Evolutionary conservation across 179 eudicot species (phyloP).

Genomic region (Spergularia azorica): DNA sequence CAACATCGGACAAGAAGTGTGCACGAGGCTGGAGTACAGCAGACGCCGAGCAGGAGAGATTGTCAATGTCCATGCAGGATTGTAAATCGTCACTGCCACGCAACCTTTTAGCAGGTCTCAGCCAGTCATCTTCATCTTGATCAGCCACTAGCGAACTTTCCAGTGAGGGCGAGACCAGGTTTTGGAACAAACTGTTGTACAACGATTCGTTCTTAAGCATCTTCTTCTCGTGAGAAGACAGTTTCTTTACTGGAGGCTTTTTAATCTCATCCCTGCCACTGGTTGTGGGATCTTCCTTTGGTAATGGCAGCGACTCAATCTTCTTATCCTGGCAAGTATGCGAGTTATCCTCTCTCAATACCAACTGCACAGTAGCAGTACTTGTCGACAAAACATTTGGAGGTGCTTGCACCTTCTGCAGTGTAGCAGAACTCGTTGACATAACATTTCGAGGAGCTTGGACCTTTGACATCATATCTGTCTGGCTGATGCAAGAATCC

Average conservation of each 20-base stretch:
- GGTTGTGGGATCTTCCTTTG: slow-evolving; percentile 9
- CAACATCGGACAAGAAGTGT: slow-evolving; percentile 47
- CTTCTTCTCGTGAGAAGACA: slow-evolving; percentile 31
- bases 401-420: too few relatives aligned
- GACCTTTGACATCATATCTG: not conserved
- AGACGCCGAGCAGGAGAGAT: slow-evolving; percentile 24
- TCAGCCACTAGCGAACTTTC: too few relatives aligned
- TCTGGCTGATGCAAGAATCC: not conserved
- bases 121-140: too few relatives aligned
- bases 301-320: not conserved
- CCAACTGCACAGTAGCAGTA: not conserved
- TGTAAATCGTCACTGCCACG: slow-evolving; percentile 7
- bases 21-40: slow-evolving; percentile 45
- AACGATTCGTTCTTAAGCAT: slow-evolving; percentile 19
- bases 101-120: not conserved
- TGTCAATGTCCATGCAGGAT: slow-evolving; percentile 11
- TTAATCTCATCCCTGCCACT: slow-evolving; percentile 1
- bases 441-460: not conserved
- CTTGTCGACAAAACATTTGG: slow-evolving; percentile 2
- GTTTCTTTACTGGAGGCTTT: slow-evolving; percentile 3
- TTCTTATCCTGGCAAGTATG: slow-evolving; percentile 17
- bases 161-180: slow-evolving; percentile 32
- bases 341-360: not conserved
- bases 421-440: too few relatives aligned
- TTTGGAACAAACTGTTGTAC: slow-evolving; percentile 43